Evolutionary conservation across 164 flowering plant species (phyloP).

Genomic region (Sedum album): DNA sequence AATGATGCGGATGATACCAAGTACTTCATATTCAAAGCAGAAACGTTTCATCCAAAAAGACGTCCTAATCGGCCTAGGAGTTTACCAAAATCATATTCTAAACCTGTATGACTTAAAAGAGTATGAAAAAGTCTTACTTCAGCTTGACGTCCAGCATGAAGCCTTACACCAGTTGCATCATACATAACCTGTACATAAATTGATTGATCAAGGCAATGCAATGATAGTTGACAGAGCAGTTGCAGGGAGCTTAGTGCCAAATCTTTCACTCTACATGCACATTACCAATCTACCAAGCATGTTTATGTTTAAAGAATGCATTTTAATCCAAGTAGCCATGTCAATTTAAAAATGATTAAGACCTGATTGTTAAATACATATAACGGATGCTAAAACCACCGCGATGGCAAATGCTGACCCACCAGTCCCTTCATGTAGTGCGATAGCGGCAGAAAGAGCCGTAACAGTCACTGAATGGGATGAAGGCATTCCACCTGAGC

Average conservation of each 20-base stretch:
- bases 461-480: conserved; percentile 84
- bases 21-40: neutral
- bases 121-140: conserved; percentile 40
- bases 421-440: conserved; percentile 58
- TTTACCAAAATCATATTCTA: neutral
- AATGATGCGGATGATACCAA: neutral
- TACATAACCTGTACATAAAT: conserved; percentile 65
- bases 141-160: conserved; percentile 93
- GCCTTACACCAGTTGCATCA: conserved; percentile 86
- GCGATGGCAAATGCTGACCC: conserved; percentile 63
- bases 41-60: neutral
- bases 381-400: conserved; percentile 70
- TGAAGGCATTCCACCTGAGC: conserved; percentile 95
- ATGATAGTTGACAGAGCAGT: neutral
- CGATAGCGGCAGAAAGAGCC: conserved; percentile 71
- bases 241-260: neutral
- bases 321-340: conserved; percentile 6
- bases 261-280: too few species aligned
- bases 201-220: neutral
- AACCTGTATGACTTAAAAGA: neutral
- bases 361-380: conserved; percentile 43
- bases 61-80: neutral
- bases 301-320: neutral
- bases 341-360: conserved; percentile 18
- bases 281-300: neutral